A percentile compares a stretch with the other conserved stretches of the same genome.
phyloP scores from a whole-genome alignment of 805 yeast species.

The Wickerhamomyces chaumierensis region DNA sequence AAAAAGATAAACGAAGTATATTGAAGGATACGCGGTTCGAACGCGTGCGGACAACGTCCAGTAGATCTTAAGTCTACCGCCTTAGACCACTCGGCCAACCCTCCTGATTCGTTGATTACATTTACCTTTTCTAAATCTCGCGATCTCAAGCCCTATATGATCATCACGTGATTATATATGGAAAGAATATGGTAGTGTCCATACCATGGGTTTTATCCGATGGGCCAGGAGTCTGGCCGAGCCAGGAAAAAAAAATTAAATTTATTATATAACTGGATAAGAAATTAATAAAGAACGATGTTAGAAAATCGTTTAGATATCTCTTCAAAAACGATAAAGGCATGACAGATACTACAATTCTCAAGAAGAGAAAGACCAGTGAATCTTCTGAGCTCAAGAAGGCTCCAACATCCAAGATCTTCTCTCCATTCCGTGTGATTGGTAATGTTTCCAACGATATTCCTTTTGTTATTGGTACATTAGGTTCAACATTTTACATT shows the following conservation, averaged over 20 bases:
- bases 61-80: not conserved
- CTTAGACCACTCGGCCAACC: not conserved
- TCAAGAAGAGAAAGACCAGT: slow-evolving; percentile 12
- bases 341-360: slow-evolving; percentile 5
- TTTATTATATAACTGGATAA: no score
- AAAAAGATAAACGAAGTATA: no score
- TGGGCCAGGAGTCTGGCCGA: no score
- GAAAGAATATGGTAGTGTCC: no score
- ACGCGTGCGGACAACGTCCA: not conserved
- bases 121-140: not conserved
- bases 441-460: slow-evolving; percentile 83
- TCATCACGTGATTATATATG: no score
- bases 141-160: no score
- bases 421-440: slow-evolving; percentile 78
- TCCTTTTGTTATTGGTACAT: slow-evolving; percentile 81
- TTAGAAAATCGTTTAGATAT: not conserved
- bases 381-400: slow-evolving; percentile 1
- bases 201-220: no score
- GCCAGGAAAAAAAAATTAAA: no score
- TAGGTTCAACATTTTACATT: slow-evolving; percentile 79
- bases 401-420: slow-evolving; percentile 39
- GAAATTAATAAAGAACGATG: not conserved
- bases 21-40: not conserved
- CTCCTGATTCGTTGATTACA: not conserved
- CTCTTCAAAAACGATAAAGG: not conserved